Percentiles rank a stretch among this genome's conserved stretches.
These are phyloP conservation scores for Aspergillus cejpii DNA, from an alignment of 2,329 filamentous ascomycete species.

Conservation along the genomic window DNA sequence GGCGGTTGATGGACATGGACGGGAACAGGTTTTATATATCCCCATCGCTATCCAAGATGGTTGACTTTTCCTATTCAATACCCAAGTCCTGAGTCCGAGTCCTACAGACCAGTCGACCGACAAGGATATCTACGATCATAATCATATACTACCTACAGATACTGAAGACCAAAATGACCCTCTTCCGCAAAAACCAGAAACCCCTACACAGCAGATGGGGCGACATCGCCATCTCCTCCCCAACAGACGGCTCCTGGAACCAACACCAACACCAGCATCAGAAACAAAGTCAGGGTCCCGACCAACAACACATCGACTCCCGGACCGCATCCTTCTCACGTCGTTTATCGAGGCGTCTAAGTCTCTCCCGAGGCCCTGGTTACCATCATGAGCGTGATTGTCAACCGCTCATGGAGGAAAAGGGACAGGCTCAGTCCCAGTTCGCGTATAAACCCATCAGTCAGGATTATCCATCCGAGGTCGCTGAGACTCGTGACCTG, in stretches of 20 bases:
- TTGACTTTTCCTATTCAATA: too few relatives aligned
- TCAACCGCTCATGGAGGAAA: too few relatives aligned
- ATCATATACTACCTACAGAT: background rate
- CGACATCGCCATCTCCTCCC: constrained; percentile 34
- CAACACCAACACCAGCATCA: constrained; percentile 16
- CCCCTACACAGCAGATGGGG: constrained; percentile 37
- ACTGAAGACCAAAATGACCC: constrained; percentile 20
- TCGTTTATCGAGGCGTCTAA: constrained; percentile 27
- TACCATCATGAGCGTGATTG: too few relatives aligned
- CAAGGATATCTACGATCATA: background rate
- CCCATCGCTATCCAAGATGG: background rate
- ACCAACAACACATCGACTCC: constrained; percentile 16
- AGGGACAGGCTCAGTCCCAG: constrained; percentile 14
- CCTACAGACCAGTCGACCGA: background rate
- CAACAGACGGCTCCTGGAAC: constrained; percentile 36
- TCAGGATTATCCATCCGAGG: constrained; percentile 27
- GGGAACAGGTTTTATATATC: background rate
- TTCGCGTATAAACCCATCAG: constrained; percentile 33
- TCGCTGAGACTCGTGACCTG: constrained; percentile 18
- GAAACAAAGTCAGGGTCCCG: background rate
- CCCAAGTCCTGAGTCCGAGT: background rate
- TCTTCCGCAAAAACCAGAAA: constrained; percentile 19
- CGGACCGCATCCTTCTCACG: constrained; percentile 18
- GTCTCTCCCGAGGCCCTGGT: too few relatives aligned
- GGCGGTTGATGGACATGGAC: too few relatives aligned